Base-by-base conservation (phyloP, 2,329 filamentous ascomycete species). In the Lecanicillium sp. region DNA sequence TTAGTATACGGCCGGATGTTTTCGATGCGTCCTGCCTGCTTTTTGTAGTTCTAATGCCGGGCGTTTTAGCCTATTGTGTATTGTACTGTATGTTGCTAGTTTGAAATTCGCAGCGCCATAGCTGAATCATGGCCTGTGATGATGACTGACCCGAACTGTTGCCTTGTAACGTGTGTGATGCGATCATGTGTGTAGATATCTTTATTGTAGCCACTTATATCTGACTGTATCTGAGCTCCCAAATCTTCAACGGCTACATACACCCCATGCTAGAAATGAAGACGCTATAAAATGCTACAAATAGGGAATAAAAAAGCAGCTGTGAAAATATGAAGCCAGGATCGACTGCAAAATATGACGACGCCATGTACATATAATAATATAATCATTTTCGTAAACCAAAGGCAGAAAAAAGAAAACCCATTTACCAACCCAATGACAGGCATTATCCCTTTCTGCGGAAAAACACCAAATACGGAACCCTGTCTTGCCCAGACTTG, bases 401-500 rank as follows among this genome's bases (percentile, higher is more conserved):
- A 27, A 8, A 33, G 19, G 9, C 7, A 33, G 6, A 6, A 10
- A 33, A 17, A n/a, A 17, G 17, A n/a, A 17, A 19, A 14, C 29
- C 31, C 15, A n/a, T 35, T 13, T 14, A 4, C n/a, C n/a, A n/a
- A n/a, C n/a, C n/a, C n/a, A n/a, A n/a, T n/a, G n/a, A n/a, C n/a
- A n/a, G n/a, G n/a, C n/a, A 33, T 29, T 40, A 43, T 29, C 49
- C 48, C 42, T 69, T 67, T 29, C 63, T 55, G 37, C 62, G 52
- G 47, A 68, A 71, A 50, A 67, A 71, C 8, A 68, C 56, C 34
- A 72, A 52, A 40, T 72, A 72, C 15, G 69, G 68, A 28, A 68
- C 64, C n/a, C 56, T 49, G 14, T 60, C 56, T 17, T 51, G 44
- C 8, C 55, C 56, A 10, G 54, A 52, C 46, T 62, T 57, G 44